phyloP scores from a whole-genome alignment of 805 yeast species.

The Candida taoyuanica region DNA sequence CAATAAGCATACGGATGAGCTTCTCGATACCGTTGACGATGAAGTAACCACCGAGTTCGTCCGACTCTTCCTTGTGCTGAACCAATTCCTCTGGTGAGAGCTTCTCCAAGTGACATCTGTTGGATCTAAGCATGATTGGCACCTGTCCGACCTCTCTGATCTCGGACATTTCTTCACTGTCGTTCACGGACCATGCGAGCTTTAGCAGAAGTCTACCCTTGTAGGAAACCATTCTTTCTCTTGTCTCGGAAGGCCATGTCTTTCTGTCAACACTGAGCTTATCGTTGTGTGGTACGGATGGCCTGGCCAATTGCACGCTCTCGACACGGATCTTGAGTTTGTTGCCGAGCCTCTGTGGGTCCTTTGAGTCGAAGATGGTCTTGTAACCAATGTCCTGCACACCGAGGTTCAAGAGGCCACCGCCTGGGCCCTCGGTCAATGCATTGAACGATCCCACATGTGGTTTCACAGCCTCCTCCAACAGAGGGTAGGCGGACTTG shows the following conservation, averaged over 20 bases:
- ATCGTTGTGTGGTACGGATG: slow-evolving; percentile 67
- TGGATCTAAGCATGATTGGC: slow-evolving; percentile 87
- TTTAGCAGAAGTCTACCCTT: slow-evolving; percentile 74
- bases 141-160: slow-evolving; percentile 86
- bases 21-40: slow-evolving; percentile 94
- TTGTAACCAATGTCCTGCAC: slow-evolving; percentile 85
- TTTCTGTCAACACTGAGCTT: slow-evolving; percentile 72
- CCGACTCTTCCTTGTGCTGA: slow-evolving; percentile 78
- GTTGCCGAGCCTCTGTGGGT: slow-evolving; percentile 71
- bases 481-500: slow-evolving; percentile 72
- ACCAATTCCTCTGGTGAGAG: slow-evolving; percentile 82
- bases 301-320: slow-evolving; percentile 80
- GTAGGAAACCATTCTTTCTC: slow-evolving; percentile 86
- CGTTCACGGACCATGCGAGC: slow-evolving; percentile 83
- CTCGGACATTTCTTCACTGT: slow-evolving; percentile 75
- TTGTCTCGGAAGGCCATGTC: slow-evolving; percentile 78
- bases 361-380: slow-evolving; percentile 78
- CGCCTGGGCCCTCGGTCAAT: slow-evolving; percentile 79
- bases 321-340: slow-evolving; percentile 83
- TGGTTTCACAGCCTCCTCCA: slow-evolving; percentile 88
- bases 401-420: slow-evolving; percentile 80
- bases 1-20: slow-evolving; percentile 93
- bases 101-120: slow-evolving; percentile 86
- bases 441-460: slow-evolving; percentile 97
- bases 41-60: slow-evolving; percentile 95